A percentile compares a stretch with the other conserved stretches of the same genome.
Conservation (phyloP, 495 filamentous ascomycete genomes). For the Penicillium riverlandense region DNA sequence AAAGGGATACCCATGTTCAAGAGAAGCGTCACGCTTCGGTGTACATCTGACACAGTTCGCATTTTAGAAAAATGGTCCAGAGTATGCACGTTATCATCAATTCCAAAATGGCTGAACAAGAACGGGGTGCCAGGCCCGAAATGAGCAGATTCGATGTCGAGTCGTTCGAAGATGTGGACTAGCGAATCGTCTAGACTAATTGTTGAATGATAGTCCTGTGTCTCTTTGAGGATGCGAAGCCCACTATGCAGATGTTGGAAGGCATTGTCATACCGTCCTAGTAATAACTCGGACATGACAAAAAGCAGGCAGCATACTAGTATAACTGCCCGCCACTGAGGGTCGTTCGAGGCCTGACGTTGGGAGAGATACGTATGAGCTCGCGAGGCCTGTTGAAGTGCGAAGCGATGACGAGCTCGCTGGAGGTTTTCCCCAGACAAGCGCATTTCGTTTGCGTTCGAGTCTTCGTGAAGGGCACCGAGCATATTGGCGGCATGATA, state of each 20-base stretch:
- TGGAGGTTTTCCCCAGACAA: constrained; percentile 9
- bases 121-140: constrained; percentile 6
- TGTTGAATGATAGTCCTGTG: not conserved
- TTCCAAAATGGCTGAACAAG: not conserved
- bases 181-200: constrained; percentile 4
- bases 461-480: constrained; percentile 14
- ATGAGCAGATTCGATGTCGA: constrained; percentile 10
- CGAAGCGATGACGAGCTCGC: constrained; percentile 10
- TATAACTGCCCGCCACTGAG: constrained; percentile 6
- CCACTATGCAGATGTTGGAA: constrained; percentile 13
- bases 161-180: constrained; percentile 4
- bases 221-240: constrained; percentile 12
- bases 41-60: not conserved
- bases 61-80: not conserved
- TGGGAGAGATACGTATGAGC: constrained; percentile 4
- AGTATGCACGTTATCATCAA: too few relatives aligned
- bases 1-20: constrained; percentile 9
- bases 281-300: constrained; percentile 9
- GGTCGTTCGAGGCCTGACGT: constrained; percentile 11
- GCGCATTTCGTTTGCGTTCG: constrained; percentile 7
- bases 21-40: constrained; percentile 2
- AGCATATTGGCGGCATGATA: constrained; percentile 18
- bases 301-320: constrained; percentile 18
- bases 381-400: constrained; percentile 12
- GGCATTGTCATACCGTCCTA: constrained; percentile 9